Evolutionary conservation across 495 filamentous ascomycete species (phyloP).

Genomic region (Aspergillus panamensis): DNA sequence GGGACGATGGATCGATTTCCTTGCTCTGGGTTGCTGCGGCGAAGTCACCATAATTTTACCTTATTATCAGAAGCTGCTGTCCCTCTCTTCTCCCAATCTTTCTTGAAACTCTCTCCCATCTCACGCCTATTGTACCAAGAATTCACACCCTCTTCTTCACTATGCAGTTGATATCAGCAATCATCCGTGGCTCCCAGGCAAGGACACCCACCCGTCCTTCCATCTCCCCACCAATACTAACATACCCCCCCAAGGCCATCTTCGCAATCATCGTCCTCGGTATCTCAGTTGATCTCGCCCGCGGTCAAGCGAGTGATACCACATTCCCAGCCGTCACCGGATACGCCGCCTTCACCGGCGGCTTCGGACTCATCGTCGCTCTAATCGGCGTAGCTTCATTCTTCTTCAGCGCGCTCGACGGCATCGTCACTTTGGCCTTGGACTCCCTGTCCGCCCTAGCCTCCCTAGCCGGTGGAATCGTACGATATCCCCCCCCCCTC

Average conservation of each 20-base stretch:
- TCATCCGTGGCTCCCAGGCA: neutral
- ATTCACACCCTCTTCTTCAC: no score
- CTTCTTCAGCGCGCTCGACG: slow-evolving; percentile 38
- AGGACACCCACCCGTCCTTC: neutral
- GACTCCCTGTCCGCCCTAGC: slow-evolving; percentile 45
- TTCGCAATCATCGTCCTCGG: slow-evolving; percentile 46
- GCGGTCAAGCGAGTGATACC: slow-evolving; percentile 30
- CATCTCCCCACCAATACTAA: neutral
- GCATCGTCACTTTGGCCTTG: slow-evolving; percentile 34
- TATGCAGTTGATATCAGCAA: no score
- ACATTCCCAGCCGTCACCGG: slow-evolving; percentile 38
- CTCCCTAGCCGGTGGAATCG: slow-evolving; percentile 51
- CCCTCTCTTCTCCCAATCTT: no score
- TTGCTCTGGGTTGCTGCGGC: no score
- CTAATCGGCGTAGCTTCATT: slow-evolving; percentile 35
- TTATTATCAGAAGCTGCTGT: no score
- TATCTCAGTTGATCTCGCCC: slow-evolving; percentile 45
- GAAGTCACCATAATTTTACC: no score
- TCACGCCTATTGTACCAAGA: no score
- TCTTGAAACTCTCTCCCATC: no score
- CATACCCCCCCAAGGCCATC: slow-evolving; percentile 32
- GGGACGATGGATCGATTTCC: no score
- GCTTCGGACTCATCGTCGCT: slow-evolving; percentile 43
- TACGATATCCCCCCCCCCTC: slow-evolving; percentile 29
- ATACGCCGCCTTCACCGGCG: slow-evolving; percentile 48